Conservation (phyloP, 306 rosid species). For the Dalbergia cochinchinensis region DNA sequence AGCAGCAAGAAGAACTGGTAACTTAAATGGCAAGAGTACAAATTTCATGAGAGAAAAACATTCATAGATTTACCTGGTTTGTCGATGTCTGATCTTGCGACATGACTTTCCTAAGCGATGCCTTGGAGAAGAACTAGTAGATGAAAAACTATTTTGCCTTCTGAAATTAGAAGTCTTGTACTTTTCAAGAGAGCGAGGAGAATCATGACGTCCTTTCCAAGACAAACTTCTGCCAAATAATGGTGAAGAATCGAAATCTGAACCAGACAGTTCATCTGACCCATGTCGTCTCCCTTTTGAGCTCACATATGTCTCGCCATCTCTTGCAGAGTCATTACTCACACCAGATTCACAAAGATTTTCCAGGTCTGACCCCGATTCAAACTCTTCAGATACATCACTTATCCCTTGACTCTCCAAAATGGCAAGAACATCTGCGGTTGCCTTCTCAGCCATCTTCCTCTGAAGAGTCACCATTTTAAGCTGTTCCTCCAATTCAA, state of each 20-base stretch:
- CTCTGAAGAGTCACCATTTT: slow-evolving; percentile 75
- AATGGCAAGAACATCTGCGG: slow-evolving; percentile 90
- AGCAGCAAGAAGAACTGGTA: neutral
- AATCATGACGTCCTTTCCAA: slow-evolving; percentile 84
- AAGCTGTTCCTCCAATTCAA: slow-evolving; percentile 85
- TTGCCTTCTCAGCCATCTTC: slow-evolving; percentile 95
- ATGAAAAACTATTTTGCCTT: slow-evolving; percentile 64
- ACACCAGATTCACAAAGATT: slow-evolving; percentile 63
- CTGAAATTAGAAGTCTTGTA: slow-evolving; percentile 56
- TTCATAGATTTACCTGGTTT: slow-evolving; percentile 59
- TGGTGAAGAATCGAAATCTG: slow-evolving; percentile 69
- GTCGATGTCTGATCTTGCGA: slow-evolving; percentile 77
- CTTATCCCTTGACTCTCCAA: slow-evolving; percentile 80
- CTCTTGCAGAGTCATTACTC: slow-evolving; percentile 53
- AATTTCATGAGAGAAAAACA: neutral
- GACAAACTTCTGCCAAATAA: slow-evolving; percentile 74
- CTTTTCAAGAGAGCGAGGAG: slow-evolving; percentile 66
- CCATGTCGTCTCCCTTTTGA: slow-evolving; percentile 57
- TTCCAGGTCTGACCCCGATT: slow-evolving; percentile 79
- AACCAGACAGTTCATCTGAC: slow-evolving; percentile 68
- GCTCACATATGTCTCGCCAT: slow-evolving; percentile 48
- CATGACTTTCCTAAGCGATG: slow-evolving; percentile 82
- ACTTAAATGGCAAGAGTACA: neutral
- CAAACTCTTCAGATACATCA: slow-evolving; percentile 75
- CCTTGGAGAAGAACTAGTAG: slow-evolving; percentile 73